Evolutionary conservation across 192 early-diverging fungal genomes (phyloP).

Genomic region (Martensiomyces pterosporus): DNA sequence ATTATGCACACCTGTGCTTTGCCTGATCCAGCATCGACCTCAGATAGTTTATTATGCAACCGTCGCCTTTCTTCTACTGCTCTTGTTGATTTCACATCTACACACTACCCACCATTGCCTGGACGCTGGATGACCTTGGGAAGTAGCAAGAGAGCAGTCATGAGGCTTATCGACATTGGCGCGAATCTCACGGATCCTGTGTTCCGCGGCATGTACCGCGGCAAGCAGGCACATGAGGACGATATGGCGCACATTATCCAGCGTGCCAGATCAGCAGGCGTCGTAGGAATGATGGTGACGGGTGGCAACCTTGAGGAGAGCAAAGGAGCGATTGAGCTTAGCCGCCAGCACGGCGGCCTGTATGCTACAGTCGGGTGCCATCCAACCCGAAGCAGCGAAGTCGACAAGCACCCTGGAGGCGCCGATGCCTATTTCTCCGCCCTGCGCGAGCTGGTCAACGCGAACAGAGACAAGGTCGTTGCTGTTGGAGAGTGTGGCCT

Average conservation of each 20-base stretch:
- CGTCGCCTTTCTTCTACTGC: no score
- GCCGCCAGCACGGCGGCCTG: slow-evolving; percentile 47
- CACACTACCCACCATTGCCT: no score
- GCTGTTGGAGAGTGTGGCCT: slow-evolving; percentile 94
- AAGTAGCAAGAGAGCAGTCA: no score
- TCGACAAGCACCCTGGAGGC: slow-evolving; percentile 53
- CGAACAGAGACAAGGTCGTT: slow-evolving; percentile 58
- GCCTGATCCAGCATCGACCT: no score
- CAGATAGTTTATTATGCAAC: no score
- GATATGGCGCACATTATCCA: slow-evolving; percentile 62
- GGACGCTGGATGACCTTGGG: no score
- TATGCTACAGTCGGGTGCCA: slow-evolving; percentile 83
- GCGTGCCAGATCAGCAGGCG: slow-evolving; percentile 62
- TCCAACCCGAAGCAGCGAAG: slow-evolving; percentile 76
- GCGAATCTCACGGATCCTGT: slow-evolving; percentile 85
- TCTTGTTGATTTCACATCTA: no score
- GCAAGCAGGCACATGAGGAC: slow-evolving; percentile 69
- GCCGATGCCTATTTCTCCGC: slow-evolving; percentile 61
- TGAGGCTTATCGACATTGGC: slow-evolving; percentile 71
- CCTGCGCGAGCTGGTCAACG: slow-evolving; percentile 42
- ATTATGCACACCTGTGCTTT: no score
- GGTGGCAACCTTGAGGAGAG: slow-evolving; percentile 63
- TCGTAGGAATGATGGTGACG: slow-evolving; percentile 80
- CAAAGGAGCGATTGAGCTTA: slow-evolving; percentile 57
- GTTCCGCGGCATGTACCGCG: slow-evolving; percentile 79